A percentile compares a stretch with the other conserved stretches of the same genome.
phyloP scores from a whole-genome alignment of 2,329 filamentous ascomycete species.

The Myriosclerotinia curreyana region DNA sequence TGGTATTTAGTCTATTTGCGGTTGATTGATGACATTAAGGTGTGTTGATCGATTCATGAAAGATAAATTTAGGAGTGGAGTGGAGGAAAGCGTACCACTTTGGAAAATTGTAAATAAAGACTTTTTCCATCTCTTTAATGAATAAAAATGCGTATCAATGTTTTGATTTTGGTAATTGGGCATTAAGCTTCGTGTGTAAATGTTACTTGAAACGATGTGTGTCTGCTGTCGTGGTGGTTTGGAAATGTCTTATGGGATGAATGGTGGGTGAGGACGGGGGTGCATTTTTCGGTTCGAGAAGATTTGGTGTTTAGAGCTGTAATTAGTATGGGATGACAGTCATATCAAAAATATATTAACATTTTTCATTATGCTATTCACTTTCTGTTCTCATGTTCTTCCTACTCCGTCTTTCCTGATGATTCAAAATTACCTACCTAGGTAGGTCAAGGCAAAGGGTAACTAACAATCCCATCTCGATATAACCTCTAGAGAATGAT shows the following conservation, averaged over 20 bases:
- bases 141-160: constrained; percentile 7
- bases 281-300: not conserved
- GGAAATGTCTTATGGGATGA: not conserved
- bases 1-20: constrained; percentile 18
- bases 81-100: constrained; percentile 19
- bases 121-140: constrained; percentile 9
- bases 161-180: not conserved
- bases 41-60: constrained; percentile 10
- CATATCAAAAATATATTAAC: not conserved
- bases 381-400: not conserved
- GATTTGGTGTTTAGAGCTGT: not conserved
- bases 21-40: constrained; percentile 15
- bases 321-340: not conserved
- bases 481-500: no score
- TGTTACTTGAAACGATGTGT: not conserved
- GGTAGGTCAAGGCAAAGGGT: no score
- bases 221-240: not conserved
- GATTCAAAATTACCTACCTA: not conserved
- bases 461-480: no score
- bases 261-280: not conserved
- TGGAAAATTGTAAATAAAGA: constrained; percentile 22
- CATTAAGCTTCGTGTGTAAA: not conserved
- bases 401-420: not conserved
- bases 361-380: not conserved
- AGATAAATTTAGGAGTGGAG: constrained; percentile 16